Base-by-base conservation (phyloP, 2,329 filamentous ascomycete species). In the Pleomassaria siparia region DNA sequence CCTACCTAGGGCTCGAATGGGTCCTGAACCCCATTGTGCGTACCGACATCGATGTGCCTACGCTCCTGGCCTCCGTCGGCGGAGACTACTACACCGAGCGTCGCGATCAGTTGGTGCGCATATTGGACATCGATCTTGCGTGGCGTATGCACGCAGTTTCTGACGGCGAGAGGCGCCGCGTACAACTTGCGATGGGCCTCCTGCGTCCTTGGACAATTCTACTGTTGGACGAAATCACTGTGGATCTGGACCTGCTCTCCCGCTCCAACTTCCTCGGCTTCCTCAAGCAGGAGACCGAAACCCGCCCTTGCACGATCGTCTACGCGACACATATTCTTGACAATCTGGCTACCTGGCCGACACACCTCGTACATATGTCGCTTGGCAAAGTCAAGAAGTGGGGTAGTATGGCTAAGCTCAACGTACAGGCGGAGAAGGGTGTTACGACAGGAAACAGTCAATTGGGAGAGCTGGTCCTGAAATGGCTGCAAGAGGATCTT, bases 301-400 rank as follows among this genome's bases (percentile, higher is more conserved):
- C 67, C 7, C 79, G 92, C 44, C 79, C 84, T 30, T 96, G 91
- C 67, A 96, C 94, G 4, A 89, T 99, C 60, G 91, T 99, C 24
- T 99, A 99, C 69, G 94, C 94, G 7, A 99, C 94, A 12, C 94
- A 99, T 72, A 96, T 99, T 55, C 75, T 99, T 58, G 94, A 99
- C 68, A 96, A 97, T 69, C 76, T 99, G 42, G 91, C 91, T 0
- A 85, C 86, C 16, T 99, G 94, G 94, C 94, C 94, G 6, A 95
- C 89, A 1, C 91, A 99, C 73, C 78, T 99, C 29, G 91, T 95
- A 41, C 92, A 97, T 70, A 96, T 99, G 92, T 87, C 91, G 66
- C 71, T 96, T 39, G 94, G 94, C 22, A 83, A 80, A 53, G 87
- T 96, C 53, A 91, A 89, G 77, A 88, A 95, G 71, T 95, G 86